Percentiles rank a stretch among this genome's conserved stretches.
phyloP scores from a whole-genome alignment of 129 eudicot species.

The Saussurea involucrata region DNA sequence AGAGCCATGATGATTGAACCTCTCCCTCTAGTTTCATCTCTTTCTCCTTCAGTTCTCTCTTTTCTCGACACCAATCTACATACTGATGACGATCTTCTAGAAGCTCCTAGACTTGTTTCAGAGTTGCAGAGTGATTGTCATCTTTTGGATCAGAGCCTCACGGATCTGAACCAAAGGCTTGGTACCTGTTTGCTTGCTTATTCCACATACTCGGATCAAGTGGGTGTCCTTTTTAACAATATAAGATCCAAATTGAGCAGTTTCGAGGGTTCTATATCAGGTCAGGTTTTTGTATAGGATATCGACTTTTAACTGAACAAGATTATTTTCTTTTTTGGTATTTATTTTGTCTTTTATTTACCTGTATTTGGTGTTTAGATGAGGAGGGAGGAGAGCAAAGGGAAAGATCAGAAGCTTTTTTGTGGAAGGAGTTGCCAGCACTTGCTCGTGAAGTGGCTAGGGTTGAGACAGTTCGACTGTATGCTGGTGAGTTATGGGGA shows the following conservation, averaged over 20 bases:
- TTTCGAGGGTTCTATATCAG: slow-evolving; percentile 34
- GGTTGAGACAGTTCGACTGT: slow-evolving; percentile 82
- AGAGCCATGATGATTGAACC: slow-evolving; percentile 28
- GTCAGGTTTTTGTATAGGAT: slow-evolving; percentile 11
- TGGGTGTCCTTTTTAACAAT: slow-evolving; percentile 29
- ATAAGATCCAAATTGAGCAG: slow-evolving; percentile 39
- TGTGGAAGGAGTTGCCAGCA: slow-evolving; percentile 83
- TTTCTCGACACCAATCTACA: slow-evolving; percentile 49
- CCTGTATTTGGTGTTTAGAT: slow-evolving; percentile 23
- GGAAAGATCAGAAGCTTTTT: slow-evolving; percentile 50
- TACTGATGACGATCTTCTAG: slow-evolving; percentile 37
- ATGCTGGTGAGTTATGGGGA: slow-evolving; percentile 74
- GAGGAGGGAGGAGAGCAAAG: slow-evolving; percentile 28
- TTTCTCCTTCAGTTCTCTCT: slow-evolving; percentile 48
- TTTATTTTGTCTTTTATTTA: background rate
- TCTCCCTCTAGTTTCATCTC: slow-evolving; percentile 61
- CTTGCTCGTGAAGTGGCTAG: slow-evolving; percentile 98
- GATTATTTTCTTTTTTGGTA: background rate
- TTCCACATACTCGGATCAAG: slow-evolving; percentile 51
- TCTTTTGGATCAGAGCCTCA: slow-evolving; percentile 45
- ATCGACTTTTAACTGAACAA: background rate
- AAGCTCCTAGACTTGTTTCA: slow-evolving; percentile 48
- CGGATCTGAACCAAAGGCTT: slow-evolving; percentile 46
- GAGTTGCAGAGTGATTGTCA: slow-evolving; percentile 46
- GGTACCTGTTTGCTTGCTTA: slow-evolving; percentile 39